Evolutionary conservation across 2,329 filamentous ascomycete species (phyloP).

Genomic region (Talaromyces pinophilus): DNA sequence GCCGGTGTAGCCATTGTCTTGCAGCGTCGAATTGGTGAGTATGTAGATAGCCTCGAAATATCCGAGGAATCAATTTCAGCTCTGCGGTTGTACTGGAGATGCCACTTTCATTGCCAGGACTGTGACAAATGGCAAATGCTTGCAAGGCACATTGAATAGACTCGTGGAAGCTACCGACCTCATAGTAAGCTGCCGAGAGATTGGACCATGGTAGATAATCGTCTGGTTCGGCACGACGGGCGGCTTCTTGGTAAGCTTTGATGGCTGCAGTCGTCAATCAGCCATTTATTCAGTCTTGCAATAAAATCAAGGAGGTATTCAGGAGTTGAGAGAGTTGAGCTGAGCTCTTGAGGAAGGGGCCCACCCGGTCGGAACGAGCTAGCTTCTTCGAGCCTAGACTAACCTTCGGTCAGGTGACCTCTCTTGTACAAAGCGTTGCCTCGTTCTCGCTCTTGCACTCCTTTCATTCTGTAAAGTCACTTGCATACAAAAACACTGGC

Average conservation of each 20-base stretch:
- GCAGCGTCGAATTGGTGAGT: conserved; percentile 15
- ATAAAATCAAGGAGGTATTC: neutral
- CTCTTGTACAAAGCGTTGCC: conserved; percentile 24
- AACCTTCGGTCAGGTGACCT: conserved; percentile 23
- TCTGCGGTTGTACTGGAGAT: conserved; percentile 1
- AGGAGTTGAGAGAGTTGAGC: neutral
- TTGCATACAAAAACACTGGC: neutral
- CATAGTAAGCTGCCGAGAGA: conserved; percentile 24
- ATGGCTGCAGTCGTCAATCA: conserved; percentile 14
- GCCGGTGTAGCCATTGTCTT: conserved; percentile 20
- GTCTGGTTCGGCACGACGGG: conserved; percentile 17
- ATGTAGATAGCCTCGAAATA: conserved; percentile 19
- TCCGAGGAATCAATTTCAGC: conserved; percentile 20
- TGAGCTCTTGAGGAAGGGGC: neutral
- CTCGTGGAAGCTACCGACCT: conserved; percentile 18
- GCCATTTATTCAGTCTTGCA: neutral
- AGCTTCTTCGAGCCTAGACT: conserved; percentile 13
- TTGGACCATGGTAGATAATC: conserved; percentile 24
- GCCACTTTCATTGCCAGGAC: neutral
- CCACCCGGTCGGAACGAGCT: neutral
- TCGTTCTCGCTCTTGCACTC: conserved; percentile 14
- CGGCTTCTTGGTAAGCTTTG: conserved; percentile 23
- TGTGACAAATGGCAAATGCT: conserved; percentile 16
- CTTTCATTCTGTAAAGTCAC: conserved; percentile 12
- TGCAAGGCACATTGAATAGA: conserved; percentile 16